Evolutionary conservation across 2,329 filamentous ascomycete genomes (phyloP).

Genomic region (Hypoxylon sp.): DNA sequence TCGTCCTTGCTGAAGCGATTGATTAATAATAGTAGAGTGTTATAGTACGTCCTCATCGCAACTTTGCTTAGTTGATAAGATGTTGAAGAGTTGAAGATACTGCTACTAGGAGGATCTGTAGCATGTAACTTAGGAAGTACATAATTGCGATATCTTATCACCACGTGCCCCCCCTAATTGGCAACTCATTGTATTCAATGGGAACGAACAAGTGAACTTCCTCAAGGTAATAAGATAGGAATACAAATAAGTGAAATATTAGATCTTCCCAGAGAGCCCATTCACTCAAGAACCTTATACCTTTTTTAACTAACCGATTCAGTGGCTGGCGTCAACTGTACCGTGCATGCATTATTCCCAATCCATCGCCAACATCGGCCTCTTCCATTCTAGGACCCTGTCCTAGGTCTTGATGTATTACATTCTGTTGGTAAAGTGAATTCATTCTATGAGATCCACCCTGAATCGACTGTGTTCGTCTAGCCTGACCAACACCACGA

Average conservation of each 20-base stretch:
- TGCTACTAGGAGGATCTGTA: too few relatives aligned
- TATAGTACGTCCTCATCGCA: too few relatives aligned
- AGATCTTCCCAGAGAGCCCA: neutral
- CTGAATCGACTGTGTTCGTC: slow-evolving; percentile 3
- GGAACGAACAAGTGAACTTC: too few relatives aligned
- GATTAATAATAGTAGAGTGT: neutral
- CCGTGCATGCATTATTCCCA: slow-evolving; percentile 19
- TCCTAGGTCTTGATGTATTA: neutral
- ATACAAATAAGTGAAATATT: too few relatives aligned
- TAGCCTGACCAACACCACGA: neutral
- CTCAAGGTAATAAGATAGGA: too few relatives aligned
- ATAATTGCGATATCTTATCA: too few relatives aligned
- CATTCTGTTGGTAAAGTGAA: neutral
- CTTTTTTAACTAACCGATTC: neutral
- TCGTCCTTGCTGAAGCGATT: neutral
- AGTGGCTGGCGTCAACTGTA: neutral
- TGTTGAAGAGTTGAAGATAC: too few relatives aligned
- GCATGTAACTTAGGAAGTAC: too few relatives aligned
- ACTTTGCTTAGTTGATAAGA: too few relatives aligned
- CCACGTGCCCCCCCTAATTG: too few relatives aligned
- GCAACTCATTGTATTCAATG: too few relatives aligned
- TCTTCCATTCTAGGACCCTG: slow-evolving; percentile 15
- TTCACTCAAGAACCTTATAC: neutral
- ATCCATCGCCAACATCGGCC: slow-evolving; percentile 27
- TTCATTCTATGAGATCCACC: neutral